Conservation (phyloP, 495 filamentous ascomycete species). For the Penicillium argentinense region DNA sequence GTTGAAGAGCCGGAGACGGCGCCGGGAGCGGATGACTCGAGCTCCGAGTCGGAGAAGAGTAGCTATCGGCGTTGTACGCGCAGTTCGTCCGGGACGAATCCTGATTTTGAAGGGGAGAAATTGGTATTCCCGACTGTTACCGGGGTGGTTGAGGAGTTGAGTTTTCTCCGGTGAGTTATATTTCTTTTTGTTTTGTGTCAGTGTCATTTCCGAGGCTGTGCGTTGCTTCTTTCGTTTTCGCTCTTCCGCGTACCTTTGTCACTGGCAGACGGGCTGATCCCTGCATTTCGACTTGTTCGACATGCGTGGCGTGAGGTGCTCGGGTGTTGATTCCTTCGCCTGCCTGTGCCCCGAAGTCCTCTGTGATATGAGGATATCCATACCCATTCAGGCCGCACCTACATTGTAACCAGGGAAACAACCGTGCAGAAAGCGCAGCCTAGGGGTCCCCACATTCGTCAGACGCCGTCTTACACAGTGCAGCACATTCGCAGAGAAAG, state of each 20-base stretch:
- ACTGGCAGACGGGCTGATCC: too few relatives aligned
- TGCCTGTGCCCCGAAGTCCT: too few relatives aligned
- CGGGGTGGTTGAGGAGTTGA: slow-evolving; percentile 72
- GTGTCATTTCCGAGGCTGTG: too few relatives aligned
- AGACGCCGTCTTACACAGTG: too few relatives aligned
- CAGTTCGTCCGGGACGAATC: slow-evolving; percentile 57
- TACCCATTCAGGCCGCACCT: neutral
- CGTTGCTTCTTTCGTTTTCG: neutral
- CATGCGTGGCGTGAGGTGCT: neutral
- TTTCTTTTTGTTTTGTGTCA: slow-evolving; percentile 1
- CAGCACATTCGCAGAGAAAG: too few relatives aligned
- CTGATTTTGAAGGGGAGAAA: slow-evolving; percentile 68
- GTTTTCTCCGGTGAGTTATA: slow-evolving; percentile 68
- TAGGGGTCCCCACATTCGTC: neutral
- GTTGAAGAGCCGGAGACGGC: slow-evolving; percentile 55
- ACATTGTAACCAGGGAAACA: slow-evolving; percentile 1
- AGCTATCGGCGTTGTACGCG: slow-evolving; percentile 72
- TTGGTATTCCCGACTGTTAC: slow-evolving; percentile 60
- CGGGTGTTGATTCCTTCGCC: neutral
- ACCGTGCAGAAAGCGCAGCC: slow-evolving; percentile 10
- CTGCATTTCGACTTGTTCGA: neutral
- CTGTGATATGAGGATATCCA: too few relatives aligned
- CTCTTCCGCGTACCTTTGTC: too few relatives aligned
- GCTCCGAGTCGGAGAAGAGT: slow-evolving; percentile 47
- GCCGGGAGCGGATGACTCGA: slow-evolving; percentile 36